Percentiles rank a stretch among this genome's conserved stretches.
These are phyloP conservation scores for Penicillium bovifimosum DNA, from an alignment of 495 filamentous ascomycete species.

Conservation along the genomic window DNA sequence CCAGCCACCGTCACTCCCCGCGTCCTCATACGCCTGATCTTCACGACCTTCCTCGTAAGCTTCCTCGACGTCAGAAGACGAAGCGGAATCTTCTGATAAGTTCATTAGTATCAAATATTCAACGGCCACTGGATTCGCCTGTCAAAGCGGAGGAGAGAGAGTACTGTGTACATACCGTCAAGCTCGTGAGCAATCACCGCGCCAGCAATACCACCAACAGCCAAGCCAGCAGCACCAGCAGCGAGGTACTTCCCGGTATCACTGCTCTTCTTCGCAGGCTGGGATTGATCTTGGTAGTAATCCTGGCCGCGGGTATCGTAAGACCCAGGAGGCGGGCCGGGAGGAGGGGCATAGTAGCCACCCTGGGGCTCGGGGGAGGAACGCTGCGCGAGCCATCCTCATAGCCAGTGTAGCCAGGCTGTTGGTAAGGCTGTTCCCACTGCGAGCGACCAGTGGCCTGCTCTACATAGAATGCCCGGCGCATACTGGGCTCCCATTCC, in stretches of 20 bases:
- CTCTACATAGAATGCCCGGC: conserved; percentile 58
- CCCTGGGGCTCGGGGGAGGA: conserved; percentile 19
- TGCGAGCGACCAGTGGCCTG: conserved; percentile 53
- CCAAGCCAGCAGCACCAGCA: conserved; percentile 50
- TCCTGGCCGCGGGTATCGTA: conserved; percentile 11
- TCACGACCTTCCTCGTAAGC: conserved; percentile 22
- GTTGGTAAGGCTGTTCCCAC: conserved; percentile 48
- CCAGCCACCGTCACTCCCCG: conserved; percentile 10
- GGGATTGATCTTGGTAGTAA: conserved; percentile 21
- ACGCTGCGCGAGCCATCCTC: conserved; percentile 21
- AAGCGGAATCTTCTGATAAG: conserved; percentile 14
- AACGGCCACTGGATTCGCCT: background rate
- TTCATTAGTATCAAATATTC: background rate
- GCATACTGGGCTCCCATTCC: conserved; percentile 50
- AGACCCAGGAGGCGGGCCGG: conserved; percentile 12
- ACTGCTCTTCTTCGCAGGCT: conserved; percentile 36
- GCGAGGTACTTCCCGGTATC: conserved; percentile 39
- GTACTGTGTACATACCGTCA: too few relatives aligned
- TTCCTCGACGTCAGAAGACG: conserved; percentile 8
- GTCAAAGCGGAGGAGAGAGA: too few relatives aligned
- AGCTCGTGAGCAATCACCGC: conserved; percentile 51
- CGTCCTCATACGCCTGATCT: conserved; percentile 19
- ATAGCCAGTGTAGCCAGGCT: conserved; percentile 9
- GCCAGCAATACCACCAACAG: conserved; percentile 51
- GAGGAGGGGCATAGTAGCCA: conserved; percentile 23